Evolutionary conservation across 257 asterid genomes (phyloP), one percentile per base, ranked within the genome.

Genomic region (Paraleonurus japonicus): DNA sequence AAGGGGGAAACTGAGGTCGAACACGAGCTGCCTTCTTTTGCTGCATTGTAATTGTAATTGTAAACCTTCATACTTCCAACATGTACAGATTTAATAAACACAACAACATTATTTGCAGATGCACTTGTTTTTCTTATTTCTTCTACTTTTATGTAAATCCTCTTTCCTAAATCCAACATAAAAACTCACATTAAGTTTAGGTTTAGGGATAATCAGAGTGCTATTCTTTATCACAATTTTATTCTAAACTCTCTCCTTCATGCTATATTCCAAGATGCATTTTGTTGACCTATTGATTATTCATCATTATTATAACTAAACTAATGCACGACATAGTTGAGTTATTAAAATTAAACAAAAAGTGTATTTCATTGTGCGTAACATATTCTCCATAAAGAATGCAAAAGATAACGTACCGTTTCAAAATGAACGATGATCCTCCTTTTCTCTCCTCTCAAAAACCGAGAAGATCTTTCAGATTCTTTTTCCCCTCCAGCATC

Each of bases 1-100:
- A 91, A 61, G 95, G 86, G 86, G 66, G 99, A 91, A 76, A 74
- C 81, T 7, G 99, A 89, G 81, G 92, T 30, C 32, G 98, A 91
- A 72, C 96, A 83, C 11, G 99, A 94, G 75, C 95, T 91, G 73
- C 97, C 99, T 51, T 94, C 99, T 24, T 85, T 95, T 30, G 98
- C 75, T 75, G 99, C 99, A 23, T 70, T 95, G 83, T n/a, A n/a
- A n/a, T n/a, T n/a, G n/a, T n/a, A n/a, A n/a, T n/a, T n/a, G n/a
- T 95, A 77, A 85, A 76, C 68, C 30, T 69, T 59, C 17, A 12
- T 63, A 78, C 62, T 65, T 74, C 58, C 68, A 22, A 43, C 70
- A 50, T 89, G 92, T 88, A 22, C 60, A 53, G 54, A 5, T 47
- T 75, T 59, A 62, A 67, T 55, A 41, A 67, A 61, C n/a, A 51